Percentiles rank a stretch among this genome's conserved stretches.
phyloP scores from a whole-genome alignment of 2,329 filamentous ascomycete genomes.

The Penicillium occitanis region DNA sequence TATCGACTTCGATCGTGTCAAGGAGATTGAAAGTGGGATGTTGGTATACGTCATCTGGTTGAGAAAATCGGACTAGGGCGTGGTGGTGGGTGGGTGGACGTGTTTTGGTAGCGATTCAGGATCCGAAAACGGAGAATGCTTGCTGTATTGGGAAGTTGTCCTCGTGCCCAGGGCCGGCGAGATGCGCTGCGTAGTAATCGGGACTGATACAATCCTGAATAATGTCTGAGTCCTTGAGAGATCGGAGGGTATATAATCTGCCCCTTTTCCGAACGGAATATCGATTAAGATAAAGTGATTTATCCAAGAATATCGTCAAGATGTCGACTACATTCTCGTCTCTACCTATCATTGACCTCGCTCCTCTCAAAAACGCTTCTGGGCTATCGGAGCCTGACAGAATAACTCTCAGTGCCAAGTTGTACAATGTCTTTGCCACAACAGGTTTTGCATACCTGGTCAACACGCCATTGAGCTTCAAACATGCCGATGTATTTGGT shows the following conservation, averaged over 20 bases:
- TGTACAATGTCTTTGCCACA: conserved; percentile 47
- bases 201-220: neutral
- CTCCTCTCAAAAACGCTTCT: conserved; percentile 31
- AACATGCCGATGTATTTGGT: conserved; percentile 45
- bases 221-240: neutral
- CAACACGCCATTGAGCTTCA: conserved; percentile 44
- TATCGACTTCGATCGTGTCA: neutral
- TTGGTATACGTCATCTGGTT: neutral
- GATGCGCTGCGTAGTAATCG: neutral
- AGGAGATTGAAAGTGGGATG: neutral
- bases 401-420: conserved; percentile 34
- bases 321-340: conserved; percentile 47
- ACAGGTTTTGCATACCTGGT: conserved; percentile 51
- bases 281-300: neutral
- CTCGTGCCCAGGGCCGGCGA: neutral
- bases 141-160: neutral
- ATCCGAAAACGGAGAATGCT: neutral
- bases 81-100: neutral
- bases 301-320: neutral
- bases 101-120: neutral
- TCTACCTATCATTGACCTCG: conserved; percentile 46
- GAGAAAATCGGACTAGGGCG: neutral
- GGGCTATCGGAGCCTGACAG: conserved; percentile 30
- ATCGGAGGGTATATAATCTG: neutral
- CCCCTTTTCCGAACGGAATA: neutral